phyloP scores from a whole-genome alignment of 495 filamentous ascomycete genomes.

The Chaetomium cochliodes region DNA sequence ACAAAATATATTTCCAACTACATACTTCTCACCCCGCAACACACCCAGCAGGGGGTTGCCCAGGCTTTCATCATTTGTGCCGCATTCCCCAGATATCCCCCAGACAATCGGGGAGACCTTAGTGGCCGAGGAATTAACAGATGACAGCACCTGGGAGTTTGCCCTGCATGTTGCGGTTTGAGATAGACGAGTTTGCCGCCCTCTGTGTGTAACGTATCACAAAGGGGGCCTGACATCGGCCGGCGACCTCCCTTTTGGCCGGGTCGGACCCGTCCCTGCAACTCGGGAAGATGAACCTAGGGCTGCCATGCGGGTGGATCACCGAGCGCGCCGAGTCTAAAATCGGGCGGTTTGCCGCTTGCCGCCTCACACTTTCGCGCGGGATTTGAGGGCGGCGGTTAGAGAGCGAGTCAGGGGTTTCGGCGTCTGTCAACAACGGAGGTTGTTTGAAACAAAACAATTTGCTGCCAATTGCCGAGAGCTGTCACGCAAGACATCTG shows the following conservation, averaged over 20 bases:
- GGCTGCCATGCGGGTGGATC: not conserved
- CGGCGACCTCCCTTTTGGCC: not conserved
- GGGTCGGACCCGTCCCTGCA: slow-evolving; percentile 1
- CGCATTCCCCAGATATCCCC: slow-evolving; percentile 1
- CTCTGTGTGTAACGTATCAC: slow-evolving; percentile 8
- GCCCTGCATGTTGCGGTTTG: slow-evolving; percentile 6
- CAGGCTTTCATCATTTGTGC: not conserved
- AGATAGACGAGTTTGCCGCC: not conserved
- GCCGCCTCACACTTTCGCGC: slow-evolving; percentile 2
- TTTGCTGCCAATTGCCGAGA: not conserved
- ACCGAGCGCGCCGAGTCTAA: not conserved
- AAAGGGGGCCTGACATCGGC: not conserved
- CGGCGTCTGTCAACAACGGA: not conserved
- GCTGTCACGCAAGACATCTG: not conserved
- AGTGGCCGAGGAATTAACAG: not conserved
- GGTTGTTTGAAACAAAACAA: not conserved
- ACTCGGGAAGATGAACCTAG: not conserved
- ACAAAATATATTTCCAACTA: not conserved
- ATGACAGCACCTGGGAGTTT: not conserved
- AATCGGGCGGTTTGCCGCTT: not conserved
- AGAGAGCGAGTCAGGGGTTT: slow-evolving; percentile 7
- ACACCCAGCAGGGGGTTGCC: not conserved
- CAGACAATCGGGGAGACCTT: not conserved
- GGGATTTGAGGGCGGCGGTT: slow-evolving; percentile 1
- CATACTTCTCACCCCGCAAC: not conserved